Evolutionary conservation across 208 protist species (phyloP).

Genomic region (Leishmania braziliensis): DNA sequence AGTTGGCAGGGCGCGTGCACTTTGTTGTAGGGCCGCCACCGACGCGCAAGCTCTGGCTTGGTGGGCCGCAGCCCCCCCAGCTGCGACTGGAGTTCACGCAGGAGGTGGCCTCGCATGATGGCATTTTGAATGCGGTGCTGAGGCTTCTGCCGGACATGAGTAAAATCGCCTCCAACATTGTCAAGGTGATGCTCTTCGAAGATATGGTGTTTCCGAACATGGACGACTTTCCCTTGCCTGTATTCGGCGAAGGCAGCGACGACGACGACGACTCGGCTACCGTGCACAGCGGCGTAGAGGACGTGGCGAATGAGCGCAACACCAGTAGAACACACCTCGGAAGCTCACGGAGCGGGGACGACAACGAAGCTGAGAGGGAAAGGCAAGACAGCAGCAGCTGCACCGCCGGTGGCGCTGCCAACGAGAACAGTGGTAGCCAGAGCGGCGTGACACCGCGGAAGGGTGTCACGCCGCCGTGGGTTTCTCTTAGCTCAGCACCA

Average conservation of each 20-base stretch:
- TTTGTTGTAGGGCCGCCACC: constrained; percentile 76
- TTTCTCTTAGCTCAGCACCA: not conserved
- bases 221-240: constrained; percentile 82
- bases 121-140: constrained; percentile 63
- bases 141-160: constrained; percentile 81
- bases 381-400: not conserved
- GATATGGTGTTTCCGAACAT: constrained; percentile 85
- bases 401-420: not conserved
- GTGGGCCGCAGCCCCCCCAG: constrained; percentile 54
- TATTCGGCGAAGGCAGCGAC: constrained; percentile 34
- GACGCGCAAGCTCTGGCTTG: constrained; percentile 79
- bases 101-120: constrained; percentile 74
- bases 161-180: constrained; percentile 60
- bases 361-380: not conserved
- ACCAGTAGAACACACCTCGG: not conserved
- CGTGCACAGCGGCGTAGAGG: constrained; percentile 9
- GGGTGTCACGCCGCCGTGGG: not conserved
- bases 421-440: not conserved
- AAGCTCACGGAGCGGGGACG: not conserved
- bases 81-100: constrained; percentile 80
- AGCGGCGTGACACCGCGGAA: not conserved
- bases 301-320: not conserved
- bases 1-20: constrained; percentile 75
- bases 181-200: constrained; percentile 74
- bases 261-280: constrained; percentile 21